A percentile compares a stretch with the other conserved stretches of the same genome.
These are phyloP conservation scores for Capsicum baccatum DNA, from an alignment of 257 asterid genomes.

Conservation along the genomic window DNA sequence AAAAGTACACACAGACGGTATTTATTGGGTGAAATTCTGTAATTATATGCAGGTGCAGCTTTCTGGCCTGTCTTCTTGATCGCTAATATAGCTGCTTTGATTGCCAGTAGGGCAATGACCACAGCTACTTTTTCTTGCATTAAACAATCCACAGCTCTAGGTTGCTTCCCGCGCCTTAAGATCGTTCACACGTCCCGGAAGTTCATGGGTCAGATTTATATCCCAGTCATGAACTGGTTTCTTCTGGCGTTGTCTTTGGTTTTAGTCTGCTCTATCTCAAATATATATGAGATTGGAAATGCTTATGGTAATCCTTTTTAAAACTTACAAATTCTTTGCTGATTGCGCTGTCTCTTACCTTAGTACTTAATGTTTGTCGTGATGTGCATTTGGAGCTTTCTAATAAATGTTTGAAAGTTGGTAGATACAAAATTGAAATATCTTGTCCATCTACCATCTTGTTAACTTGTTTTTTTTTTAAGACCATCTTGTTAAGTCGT, in stretches of 20 bases:
- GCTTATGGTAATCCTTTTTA: conserved; percentile 78
- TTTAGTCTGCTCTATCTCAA: conserved; percentile 84
- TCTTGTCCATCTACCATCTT: conserved; percentile 23
- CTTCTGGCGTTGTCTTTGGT: conserved; percentile 75
- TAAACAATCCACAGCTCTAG: conserved; percentile 91
- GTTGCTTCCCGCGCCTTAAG: conserved; percentile 98
- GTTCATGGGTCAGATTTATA: conserved; percentile 96
- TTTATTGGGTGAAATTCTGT: conserved; percentile 31
- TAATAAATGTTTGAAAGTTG: conserved; percentile 8
- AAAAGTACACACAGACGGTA: conserved; percentile 1
- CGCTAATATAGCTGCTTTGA: conserved; percentile 92
- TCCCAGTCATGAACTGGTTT: conserved; percentile 98
- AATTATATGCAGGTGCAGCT: conserved; percentile 74
- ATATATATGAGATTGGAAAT: conserved; percentile 93
- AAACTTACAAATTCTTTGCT: conserved; percentile 26
- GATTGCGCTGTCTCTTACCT: conserved; percentile 18
- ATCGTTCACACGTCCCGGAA: conserved; percentile 92
- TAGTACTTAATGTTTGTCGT: not conserved
- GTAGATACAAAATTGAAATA: conserved; percentile 20
- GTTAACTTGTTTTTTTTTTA: not conserved
- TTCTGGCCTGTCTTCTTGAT: conserved; percentile 96
- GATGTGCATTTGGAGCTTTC: conserved; percentile 18
- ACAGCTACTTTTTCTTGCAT: conserved; percentile 97
- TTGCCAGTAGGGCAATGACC: conserved; percentile 98
- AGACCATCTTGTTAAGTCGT: not conserved